Percentiles rank a stretch among this genome's conserved stretches.
phyloP scores from a whole-genome alignment of 1,284 basidiomycete genomes.

The Cutaneotrichosporon sp. region DNA sequence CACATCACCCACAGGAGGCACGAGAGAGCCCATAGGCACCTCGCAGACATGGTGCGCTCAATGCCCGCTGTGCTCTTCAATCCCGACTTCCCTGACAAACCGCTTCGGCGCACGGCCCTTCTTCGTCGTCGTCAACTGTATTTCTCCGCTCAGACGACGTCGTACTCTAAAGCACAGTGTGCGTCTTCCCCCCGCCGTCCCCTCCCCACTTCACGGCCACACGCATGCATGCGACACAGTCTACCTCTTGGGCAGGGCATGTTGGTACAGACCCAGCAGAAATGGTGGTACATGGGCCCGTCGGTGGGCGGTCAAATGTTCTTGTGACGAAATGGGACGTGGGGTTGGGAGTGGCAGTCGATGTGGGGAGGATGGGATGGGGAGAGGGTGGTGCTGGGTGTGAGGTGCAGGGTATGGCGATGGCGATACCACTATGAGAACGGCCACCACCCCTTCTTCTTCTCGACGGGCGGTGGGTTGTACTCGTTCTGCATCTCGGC shows the following conservation, averaged over 20 bases:
- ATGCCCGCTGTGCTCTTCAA: no score
- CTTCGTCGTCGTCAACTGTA: no score
- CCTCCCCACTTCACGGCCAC: neutral
- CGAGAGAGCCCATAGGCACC: no score
- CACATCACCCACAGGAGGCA: no score
- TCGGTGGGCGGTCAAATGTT: slow-evolving; percentile 4
- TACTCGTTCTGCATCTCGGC: slow-evolving; percentile 61
- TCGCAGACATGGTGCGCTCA: no score
- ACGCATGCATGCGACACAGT: slow-evolving; percentile 3
- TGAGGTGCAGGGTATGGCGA: slow-evolving; percentile 1
- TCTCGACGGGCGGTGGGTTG: slow-evolving; percentile 45
- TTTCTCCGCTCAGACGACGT: no score
- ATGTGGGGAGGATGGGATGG: neutral
- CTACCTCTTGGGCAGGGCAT: neutral
- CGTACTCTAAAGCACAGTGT: no score
- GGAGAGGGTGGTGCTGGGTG: neutral
- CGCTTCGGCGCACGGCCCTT: no score
- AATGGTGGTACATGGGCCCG: slow-evolving; percentile 10
- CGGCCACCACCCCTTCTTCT: slow-evolving; percentile 42
- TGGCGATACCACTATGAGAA: no score
- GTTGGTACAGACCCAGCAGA: slow-evolving; percentile 9
- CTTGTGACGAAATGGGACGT: slow-evolving; percentile 1
- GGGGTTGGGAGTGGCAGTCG: neutral
- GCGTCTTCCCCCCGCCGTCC: no score
- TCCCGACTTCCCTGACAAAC: no score